Evolutionary conservation across 1,139 yeast species (phyloP), one percentile per base, ranked within the genome.

Genomic region (Taphrina communis): DNA sequence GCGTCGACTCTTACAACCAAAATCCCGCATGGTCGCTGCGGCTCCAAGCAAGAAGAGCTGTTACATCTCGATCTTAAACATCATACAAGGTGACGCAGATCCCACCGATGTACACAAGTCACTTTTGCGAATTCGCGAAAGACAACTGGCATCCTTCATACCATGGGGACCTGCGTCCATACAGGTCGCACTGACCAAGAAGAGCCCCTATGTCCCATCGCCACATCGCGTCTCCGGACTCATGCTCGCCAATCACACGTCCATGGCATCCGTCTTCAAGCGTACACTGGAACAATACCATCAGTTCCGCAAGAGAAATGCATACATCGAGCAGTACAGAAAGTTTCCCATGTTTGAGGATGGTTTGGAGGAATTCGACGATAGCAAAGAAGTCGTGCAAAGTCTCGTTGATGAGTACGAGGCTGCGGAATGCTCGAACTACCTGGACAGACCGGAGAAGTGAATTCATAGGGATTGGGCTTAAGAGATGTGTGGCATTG

Each of bases 81-180:
- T 90, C 65, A 79, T 94, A 52, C 89, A 91, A 69, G 97, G 97
- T 0, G 82, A 78, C 21, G 78, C 87, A 46, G 91, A 89, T 73
- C 90, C 88, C 69, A 81, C 82, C 5, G 97, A 92, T 74, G 85
- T 93, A 6, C 87, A 91, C 73, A 91, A 90, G 77, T 95, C 96
- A 0, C 81, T 89, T 35, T 78, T 88, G 19, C 88, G 91, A 72
- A 88, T 94, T 2, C 89, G 93, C 71, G 90, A 88, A 71, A 81
- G 97, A 65, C 77, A 79, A 42, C 75, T 78, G 46, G 83, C 92
- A 0, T 83, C 85, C 48, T 94, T 92, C 80, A 91, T 90, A 1
- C 95, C 97, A 0, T 90, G 97, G 90, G 86, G 93, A 0, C 87
- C 96, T 0, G 86, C 94, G 0, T 84, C 94, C 12, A 83, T 92